phyloP scores from a whole-genome alignment of 1,284 basidiomycete species.

The Ustilago shanxiensis region DNA sequence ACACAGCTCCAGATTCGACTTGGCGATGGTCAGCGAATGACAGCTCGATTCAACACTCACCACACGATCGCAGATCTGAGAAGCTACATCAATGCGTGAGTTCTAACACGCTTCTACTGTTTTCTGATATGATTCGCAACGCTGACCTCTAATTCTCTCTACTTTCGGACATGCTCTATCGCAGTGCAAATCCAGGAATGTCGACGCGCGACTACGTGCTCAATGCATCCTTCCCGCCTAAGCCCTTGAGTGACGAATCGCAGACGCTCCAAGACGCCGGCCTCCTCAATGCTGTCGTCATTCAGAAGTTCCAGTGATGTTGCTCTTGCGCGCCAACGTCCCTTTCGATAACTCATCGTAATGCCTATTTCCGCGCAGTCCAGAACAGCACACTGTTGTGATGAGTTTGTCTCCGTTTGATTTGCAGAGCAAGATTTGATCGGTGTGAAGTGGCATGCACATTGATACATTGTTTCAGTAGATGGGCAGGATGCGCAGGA shows the following conservation, averaged over 20 bases:
- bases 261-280: constrained; percentile 64
- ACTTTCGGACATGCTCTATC: neutral
- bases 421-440: neutral
- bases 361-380: neutral
- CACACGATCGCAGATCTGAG: constrained; percentile 90
- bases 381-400: neutral
- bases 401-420: neutral
- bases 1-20: constrained; percentile 92
- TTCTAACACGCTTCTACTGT: constrained; percentile 55
- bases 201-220: constrained; percentile 58
- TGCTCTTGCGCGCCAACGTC: neutral
- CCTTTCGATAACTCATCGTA: constrained; percentile 1
- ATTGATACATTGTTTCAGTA: constrained; percentile 14
- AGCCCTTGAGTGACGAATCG: constrained; percentile 63
- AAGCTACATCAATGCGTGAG: constrained; percentile 89
- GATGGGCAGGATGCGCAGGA: constrained; percentile 46
- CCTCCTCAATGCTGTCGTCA: constrained; percentile 65
- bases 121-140: neutral
- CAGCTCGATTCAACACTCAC: constrained; percentile 88
- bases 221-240: constrained; percentile 67
- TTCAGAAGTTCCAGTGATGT: constrained; percentile 59
- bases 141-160: constrained; percentile 4
- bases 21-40: constrained; percentile 88
- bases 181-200: constrained; percentile 63
- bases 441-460: neutral